phyloP scores from a whole-genome alignment of 352 stramenopile species.

The Globisporangium uncinulatum region DNA sequence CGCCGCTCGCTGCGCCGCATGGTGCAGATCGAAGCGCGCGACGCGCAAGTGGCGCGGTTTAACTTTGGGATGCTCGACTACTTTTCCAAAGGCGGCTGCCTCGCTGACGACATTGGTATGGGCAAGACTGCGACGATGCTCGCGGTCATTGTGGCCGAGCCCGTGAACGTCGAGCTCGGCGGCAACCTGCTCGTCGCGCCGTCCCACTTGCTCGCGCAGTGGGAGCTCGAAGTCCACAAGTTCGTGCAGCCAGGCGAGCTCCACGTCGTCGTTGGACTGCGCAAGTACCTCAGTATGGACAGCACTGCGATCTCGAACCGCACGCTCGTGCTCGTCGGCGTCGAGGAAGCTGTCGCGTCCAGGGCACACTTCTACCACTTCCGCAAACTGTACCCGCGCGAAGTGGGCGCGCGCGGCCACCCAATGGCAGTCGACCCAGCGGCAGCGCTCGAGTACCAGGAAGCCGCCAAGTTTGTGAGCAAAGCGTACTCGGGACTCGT shows the following conservation, averaged over 20 bases:
- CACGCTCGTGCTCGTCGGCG: constrained; percentile 75
- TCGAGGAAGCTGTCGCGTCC: constrained; percentile 68
- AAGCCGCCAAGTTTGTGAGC: constrained; percentile 75
- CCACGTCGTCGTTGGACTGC: constrained; percentile 63
- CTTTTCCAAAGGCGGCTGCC: constrained; percentile 58
- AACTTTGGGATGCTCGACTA: constrained; percentile 77
- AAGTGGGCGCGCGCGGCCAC: constrained; percentile 25
- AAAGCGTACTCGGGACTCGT: constrained; percentile 75
- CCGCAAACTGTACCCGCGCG: constrained; percentile 47
- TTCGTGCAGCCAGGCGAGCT: constrained; percentile 63
- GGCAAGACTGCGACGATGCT: constrained; percentile 84
- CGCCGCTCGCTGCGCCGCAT: constrained; percentile 81
- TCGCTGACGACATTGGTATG: constrained; percentile 80
- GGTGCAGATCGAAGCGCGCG: constrained; percentile 70
- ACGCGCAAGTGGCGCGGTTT: constrained; percentile 55
- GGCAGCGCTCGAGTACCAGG: constrained; percentile 49
- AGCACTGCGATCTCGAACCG: constrained; percentile 50
- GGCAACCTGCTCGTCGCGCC: constrained; percentile 73
- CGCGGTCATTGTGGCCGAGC: constrained; percentile 61
- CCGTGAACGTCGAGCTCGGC: constrained; percentile 33
- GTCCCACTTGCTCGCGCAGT: constrained; percentile 76
- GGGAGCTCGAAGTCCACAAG: constrained; percentile 74
- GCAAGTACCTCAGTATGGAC: constrained; percentile 47
- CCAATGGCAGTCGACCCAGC: constrained; percentile 40
- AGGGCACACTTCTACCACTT: constrained; percentile 53